These are phyloP conservation scores for Paralagenidium karlingii DNA, from an alignment of 352 stramenopile species.

Conservation along the genomic window DNA sequence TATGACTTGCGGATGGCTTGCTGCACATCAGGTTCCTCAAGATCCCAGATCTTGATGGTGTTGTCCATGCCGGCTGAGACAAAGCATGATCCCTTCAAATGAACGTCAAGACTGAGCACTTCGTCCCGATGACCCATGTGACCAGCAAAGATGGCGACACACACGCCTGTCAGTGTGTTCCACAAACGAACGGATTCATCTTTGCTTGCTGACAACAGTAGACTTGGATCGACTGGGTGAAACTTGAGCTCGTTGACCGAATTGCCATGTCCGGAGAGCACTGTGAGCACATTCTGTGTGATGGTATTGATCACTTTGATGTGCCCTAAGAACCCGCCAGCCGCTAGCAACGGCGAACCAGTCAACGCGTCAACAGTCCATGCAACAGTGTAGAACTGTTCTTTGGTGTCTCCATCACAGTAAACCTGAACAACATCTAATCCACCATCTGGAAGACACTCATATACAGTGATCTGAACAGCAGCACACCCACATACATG, in stretches of 20 bases:
- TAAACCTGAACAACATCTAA: constrained; percentile 75
- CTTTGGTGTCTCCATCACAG: constrained; percentile 58
- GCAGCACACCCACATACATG: background rate
- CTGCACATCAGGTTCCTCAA: constrained; percentile 59
- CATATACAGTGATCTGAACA: constrained; percentile 53
- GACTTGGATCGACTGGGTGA: constrained; percentile 77
- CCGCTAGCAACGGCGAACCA: constrained; percentile 53
- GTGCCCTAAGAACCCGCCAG: constrained; percentile 50
- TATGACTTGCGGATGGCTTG: constrained; percentile 69
- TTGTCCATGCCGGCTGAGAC: constrained; percentile 88
- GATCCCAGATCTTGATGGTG: constrained; percentile 90
- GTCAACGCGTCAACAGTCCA: constrained; percentile 70
- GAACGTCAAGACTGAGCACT: constrained; percentile 82
- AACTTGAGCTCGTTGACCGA: constrained; percentile 89
- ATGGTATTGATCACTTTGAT: constrained; percentile 80
- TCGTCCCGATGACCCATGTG: constrained; percentile 84
- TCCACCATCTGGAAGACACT: constrained; percentile 56
- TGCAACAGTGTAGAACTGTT: constrained; percentile 65
- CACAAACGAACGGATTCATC: constrained; percentile 89
- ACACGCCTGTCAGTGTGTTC: constrained; percentile 82
- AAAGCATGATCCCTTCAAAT: constrained; percentile 83
- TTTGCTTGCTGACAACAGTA: constrained; percentile 86
- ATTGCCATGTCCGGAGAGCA: constrained; percentile 84
- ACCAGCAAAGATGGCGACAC: constrained; percentile 87
- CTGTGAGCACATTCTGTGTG: constrained; percentile 60